Evolutionary conservation across 2,329 filamentous ascomycete species (phyloP).

Genomic region (Ascochyta koolunga): DNA sequence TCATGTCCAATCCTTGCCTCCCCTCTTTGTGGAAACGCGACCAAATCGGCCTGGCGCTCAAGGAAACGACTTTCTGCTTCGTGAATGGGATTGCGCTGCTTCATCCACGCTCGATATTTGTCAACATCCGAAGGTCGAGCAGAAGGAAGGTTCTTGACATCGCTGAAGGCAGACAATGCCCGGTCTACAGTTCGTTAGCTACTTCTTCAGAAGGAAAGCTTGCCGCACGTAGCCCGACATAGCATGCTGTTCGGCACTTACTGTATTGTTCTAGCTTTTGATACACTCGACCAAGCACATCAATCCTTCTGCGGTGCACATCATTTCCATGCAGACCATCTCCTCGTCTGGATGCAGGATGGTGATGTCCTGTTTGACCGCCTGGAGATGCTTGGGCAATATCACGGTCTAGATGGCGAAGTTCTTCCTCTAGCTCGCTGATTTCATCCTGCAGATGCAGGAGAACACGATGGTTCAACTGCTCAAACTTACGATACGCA

Average conservation of each 20-base stretch:
- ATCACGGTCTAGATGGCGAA: slow-evolving; percentile 70
- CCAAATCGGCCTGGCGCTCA: slow-evolving; percentile 60
- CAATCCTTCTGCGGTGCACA: slow-evolving; percentile 65
- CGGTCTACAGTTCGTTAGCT: slow-evolving; percentile 44
- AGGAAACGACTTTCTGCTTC: slow-evolving; percentile 67
- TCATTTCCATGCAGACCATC: slow-evolving; percentile 63
- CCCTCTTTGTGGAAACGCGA: slow-evolving; percentile 46
- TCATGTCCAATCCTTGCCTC: slow-evolving; percentile 19
- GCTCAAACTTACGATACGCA: slow-evolving; percentile 82
- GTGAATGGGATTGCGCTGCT: slow-evolving; percentile 61
- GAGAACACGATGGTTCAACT: slow-evolving; percentile 80
- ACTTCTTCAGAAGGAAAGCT: neutral
- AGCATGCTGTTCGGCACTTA: slow-evolving; percentile 41
- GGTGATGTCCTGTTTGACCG: slow-evolving; percentile 33
- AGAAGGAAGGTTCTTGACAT: slow-evolving; percentile 57
- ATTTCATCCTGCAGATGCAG: slow-evolving; percentile 87
- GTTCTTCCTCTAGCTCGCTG: slow-evolving; percentile 77
- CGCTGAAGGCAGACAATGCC: slow-evolving; percentile 64
- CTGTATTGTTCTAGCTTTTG: slow-evolving; percentile 72
- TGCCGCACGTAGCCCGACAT: slow-evolving; percentile 3
- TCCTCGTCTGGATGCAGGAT: slow-evolving; percentile 65
- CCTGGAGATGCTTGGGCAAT: slow-evolving; percentile 52
- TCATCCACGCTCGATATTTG: slow-evolving; percentile 63
- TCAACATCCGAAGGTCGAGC: slow-evolving; percentile 60
- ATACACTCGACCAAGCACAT: slow-evolving; percentile 67